Conservation (phyloP, 2,329 filamentous ascomycete genomes). For the Endothia cerciana region DNA sequence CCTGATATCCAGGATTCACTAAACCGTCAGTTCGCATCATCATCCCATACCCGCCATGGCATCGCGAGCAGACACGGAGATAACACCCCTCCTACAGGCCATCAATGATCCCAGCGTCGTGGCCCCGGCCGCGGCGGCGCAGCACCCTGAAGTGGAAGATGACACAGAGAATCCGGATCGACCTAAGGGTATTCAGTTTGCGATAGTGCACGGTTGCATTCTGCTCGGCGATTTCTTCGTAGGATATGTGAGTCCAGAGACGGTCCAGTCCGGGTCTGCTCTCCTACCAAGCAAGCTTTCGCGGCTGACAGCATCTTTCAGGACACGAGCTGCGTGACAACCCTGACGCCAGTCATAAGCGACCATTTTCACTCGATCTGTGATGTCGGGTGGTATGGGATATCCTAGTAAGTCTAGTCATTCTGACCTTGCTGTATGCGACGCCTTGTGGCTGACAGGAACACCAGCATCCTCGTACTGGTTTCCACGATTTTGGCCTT, state of each 20-base stretch:
- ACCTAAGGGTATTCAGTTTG: constrained; percentile 5
- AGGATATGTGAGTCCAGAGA: constrained; percentile 5
- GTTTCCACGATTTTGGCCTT: constrained; percentile 9
- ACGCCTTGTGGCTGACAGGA: neutral
- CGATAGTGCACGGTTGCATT: neutral
- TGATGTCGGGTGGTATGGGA: constrained; percentile 15
- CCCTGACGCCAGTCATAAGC: constrained; percentile 11
- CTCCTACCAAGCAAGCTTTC: neutral
- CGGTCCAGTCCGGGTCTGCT: neutral
- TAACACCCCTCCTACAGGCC: constrained; percentile 5
- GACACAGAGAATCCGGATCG: neutral
- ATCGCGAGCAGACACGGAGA: neutral
- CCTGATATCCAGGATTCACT: too few species aligned
- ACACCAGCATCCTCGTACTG: constrained; percentile 6
- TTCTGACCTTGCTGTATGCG: too few species aligned
- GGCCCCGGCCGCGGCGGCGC: neutral
- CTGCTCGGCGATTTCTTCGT: constrained; percentile 14
- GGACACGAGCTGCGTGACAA: constrained; percentile 16
- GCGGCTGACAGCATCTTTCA: neutral
- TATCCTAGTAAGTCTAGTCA: neutral
- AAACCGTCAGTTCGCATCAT: neutral
- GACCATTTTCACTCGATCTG: constrained; percentile 7
- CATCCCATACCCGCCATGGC: neutral
- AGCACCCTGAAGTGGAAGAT: neutral
- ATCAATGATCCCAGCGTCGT: neutral